A percentile compares a stretch with the other conserved stretches of the same genome.
These are phyloP conservation scores for Trametes hirsuta DNA, from an alignment of 1,284 basidiomycete genomes.

Conservation along the genomic window DNA sequence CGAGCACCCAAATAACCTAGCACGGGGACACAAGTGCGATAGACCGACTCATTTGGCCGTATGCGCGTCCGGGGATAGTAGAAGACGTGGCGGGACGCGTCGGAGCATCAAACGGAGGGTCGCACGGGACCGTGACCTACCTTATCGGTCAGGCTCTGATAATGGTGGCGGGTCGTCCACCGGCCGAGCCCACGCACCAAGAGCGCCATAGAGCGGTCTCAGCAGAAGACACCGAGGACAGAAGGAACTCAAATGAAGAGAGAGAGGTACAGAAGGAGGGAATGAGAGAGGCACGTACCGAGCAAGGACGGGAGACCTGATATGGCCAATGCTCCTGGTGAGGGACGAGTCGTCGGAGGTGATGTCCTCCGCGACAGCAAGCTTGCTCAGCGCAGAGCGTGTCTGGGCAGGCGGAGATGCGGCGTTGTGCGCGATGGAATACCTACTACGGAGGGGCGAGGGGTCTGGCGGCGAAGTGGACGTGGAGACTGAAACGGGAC, in stretches of 20 bases:
- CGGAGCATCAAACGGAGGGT: not conserved
- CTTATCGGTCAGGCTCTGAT: not conserved
- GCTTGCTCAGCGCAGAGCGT: constrained; percentile 10
- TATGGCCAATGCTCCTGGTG: constrained; percentile 27
- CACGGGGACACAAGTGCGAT: not conserved
- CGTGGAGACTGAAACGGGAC: constrained; percentile 14
- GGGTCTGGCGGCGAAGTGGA: constrained; percentile 21
- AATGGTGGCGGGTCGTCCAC: not conserved
- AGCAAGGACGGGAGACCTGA: constrained; percentile 32
- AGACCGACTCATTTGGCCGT: not conserved
- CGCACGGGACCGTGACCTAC: constrained; percentile 1
- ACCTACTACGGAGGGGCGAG: constrained; percentile 11
- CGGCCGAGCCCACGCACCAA: not conserved
- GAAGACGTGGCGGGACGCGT: not conserved
- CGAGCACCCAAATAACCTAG: no score
- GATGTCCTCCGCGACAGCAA: constrained; percentile 11
- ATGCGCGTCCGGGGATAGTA: not conserved
- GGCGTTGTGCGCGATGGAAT: constrained; percentile 9
- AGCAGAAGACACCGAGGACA: not conserved
- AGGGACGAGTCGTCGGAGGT: constrained; percentile 22
- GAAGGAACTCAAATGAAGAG: not conserved
- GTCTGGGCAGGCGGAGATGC: not conserved
- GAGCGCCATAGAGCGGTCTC: not conserved
- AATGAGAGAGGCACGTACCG: constrained; percentile 27
- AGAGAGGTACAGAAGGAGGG: not conserved